Conservation (phyloP, 2,329 filamentous ascomycete genomes). For the Alternaria ethzedia region DNA sequence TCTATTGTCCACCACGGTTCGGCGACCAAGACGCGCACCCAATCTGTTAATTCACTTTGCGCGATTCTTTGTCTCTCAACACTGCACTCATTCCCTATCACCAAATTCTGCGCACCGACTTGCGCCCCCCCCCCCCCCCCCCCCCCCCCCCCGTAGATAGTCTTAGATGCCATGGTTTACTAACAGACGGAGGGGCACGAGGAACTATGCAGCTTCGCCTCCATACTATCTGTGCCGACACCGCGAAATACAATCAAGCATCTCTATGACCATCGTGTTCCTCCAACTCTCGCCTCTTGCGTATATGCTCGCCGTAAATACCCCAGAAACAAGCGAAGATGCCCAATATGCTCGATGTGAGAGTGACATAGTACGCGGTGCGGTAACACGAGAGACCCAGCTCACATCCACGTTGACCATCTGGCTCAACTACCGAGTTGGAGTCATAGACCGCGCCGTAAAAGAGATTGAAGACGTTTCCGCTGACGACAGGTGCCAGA, state of each 20-base stretch:
- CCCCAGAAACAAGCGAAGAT: slow-evolving; percentile 73
- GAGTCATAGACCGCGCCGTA: slow-evolving; percentile 85
- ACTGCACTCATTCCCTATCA: background rate
- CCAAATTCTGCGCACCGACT: background rate
- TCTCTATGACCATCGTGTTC: slow-evolving; percentile 41
- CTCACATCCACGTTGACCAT: slow-evolving; percentile 75
- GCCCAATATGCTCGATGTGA: slow-evolving; percentile 73
- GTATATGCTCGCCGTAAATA: slow-evolving; percentile 64
- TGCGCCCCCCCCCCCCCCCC: background rate
- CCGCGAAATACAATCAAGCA: slow-evolving; percentile 18
- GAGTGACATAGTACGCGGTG: slow-evolving; percentile 79
- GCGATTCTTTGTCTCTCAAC: background rate
- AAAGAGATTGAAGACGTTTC: slow-evolving; percentile 90
- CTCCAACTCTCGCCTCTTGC: slow-evolving; percentile 41
- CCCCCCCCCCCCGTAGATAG: background rate
- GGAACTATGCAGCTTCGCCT: too few relatives aligned
- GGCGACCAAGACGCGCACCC: background rate
- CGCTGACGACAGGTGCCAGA: slow-evolving; percentile 82
- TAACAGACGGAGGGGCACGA: too few relatives aligned
- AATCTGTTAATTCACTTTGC: background rate
- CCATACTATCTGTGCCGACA: background rate
- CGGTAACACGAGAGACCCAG: slow-evolving; percentile 83
- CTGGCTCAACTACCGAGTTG: slow-evolving; percentile 72
- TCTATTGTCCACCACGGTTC: slow-evolving; percentile 4
- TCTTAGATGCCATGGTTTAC: too few relatives aligned